Conservation (phyloP, 352 stramenopile species). For the Phytophthora aleatoria region DNA sequence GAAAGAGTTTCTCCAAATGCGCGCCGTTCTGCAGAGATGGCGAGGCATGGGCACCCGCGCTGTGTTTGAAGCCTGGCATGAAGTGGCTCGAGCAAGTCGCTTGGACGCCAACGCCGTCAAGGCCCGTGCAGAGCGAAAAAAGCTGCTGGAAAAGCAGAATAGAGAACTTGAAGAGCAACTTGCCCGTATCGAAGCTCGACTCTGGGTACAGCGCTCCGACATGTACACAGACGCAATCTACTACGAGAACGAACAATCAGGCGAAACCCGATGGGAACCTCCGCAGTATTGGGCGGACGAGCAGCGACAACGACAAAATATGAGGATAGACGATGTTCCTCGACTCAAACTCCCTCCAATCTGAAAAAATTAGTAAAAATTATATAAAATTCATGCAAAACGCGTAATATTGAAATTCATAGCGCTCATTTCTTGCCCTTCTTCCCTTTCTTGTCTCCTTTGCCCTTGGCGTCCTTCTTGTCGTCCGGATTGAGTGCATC, state of each 20-base stretch:
- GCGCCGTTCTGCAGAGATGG: conserved; percentile 57
- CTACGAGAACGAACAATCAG: conserved; percentile 58
- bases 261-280: conserved; percentile 55
- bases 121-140: conserved; percentile 39
- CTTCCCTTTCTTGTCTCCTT: conserved; percentile 72
- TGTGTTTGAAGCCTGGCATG: conserved; percentile 68
- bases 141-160: conserved; percentile 62
- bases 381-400: conserved; percentile 9
- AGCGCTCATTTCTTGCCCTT: conserved; percentile 48
- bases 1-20: conserved; percentile 67
- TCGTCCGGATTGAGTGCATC: conserved; percentile 68
- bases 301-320: conserved; percentile 17
- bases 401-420: conserved; percentile 28
- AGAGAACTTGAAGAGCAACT: conserved; percentile 54
- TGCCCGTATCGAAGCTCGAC: conserved; percentile 45
- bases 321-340: conserved; percentile 15
- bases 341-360: conserved; percentile 35
- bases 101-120: conserved; percentile 37
- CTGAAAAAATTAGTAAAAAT: conserved; percentile 8
- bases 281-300: conserved; percentile 63
- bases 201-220: conserved; percentile 57
- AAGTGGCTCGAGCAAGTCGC: conserved; percentile 45
- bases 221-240: conserved; percentile 75
- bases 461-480: conserved; percentile 61
- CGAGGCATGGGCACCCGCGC: conserved; percentile 52